Percentiles rank a stretch among this genome's conserved stretches.
Conservation (phyloP, 176 grass and related monocot genomes). For the Oryza punctata region DNA sequence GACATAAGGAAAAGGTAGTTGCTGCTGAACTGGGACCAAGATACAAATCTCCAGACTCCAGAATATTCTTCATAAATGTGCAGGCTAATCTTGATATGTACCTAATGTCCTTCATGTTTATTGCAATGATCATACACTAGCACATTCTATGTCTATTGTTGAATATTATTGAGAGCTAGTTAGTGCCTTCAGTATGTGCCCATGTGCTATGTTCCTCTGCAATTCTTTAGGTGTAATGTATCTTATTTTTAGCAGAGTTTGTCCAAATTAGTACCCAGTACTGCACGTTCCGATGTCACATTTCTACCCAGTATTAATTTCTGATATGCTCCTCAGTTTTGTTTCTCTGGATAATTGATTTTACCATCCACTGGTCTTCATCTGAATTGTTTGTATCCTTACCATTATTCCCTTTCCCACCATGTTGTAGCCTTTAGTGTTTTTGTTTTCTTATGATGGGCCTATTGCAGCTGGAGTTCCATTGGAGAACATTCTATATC, state of each 20-base stretch:
- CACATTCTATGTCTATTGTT: constrained; percentile 8
- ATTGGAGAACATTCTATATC: constrained; percentile 90
- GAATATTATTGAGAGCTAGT: constrained; percentile 14
- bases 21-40: constrained; percentile 10
- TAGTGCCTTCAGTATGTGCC: constrained; percentile 3
- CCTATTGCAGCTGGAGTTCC: constrained; percentile 65
- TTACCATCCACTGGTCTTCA: not conserved
- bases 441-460: constrained; percentile 16
- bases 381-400: too few species aligned
- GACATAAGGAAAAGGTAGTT: not conserved
- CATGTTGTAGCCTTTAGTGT: not conserved
- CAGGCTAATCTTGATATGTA: constrained; percentile 19
- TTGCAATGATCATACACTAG: constrained; percentile 9
- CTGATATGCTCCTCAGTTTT: not conserved
- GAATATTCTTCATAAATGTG: constrained; percentile 22
- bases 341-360: constrained; percentile 3
- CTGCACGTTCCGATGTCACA: not conserved
- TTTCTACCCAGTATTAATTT: not conserved
- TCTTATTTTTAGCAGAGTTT: not conserved
- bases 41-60: not conserved
- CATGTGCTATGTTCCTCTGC: constrained; percentile 27
- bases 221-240: not conserved
- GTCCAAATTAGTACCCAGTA: constrained; percentile 1
- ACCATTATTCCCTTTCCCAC: too few species aligned
- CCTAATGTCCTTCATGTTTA: not conserved